Evolutionary conservation across 257 asterid species (phyloP).

Genomic region (Prunella vulgaris): DNA sequence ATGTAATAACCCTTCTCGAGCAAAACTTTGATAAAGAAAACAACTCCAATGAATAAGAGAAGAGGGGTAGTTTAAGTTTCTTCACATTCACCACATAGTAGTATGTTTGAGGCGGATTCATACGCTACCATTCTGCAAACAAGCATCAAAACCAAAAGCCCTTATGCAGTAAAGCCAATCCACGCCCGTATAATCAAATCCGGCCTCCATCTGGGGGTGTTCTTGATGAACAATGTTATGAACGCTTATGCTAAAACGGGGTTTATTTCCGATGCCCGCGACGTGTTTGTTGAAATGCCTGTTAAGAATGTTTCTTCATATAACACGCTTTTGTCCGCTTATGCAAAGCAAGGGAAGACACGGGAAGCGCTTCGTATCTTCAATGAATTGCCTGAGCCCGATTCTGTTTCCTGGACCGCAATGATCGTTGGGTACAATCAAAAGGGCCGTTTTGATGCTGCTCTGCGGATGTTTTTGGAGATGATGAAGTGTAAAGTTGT

Average conservation of each 20-base stretch:
- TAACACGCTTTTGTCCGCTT: slow-evolving; percentile 75
- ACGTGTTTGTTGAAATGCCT: slow-evolving; percentile 70
- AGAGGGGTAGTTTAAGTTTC: not conserved
- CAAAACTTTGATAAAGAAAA: slow-evolving; percentile 1
- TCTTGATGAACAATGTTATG: slow-evolving; percentile 59
- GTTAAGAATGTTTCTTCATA: slow-evolving; percentile 55
- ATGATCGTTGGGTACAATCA: slow-evolving; percentile 71
- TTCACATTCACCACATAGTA: not conserved
- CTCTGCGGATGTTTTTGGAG: slow-evolving; percentile 49
- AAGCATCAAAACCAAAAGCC: slow-evolving; percentile 45
- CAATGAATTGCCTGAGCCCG: slow-evolving; percentile 46
- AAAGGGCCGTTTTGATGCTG: slow-evolving; percentile 39
- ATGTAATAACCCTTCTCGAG: not conserved
- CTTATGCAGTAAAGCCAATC: slow-evolving; percentile 33
- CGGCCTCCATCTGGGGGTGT: slow-evolving; percentile 52
- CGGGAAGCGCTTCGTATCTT: slow-evolving; percentile 48
- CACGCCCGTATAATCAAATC: slow-evolving; percentile 56
- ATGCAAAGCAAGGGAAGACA: slow-evolving; percentile 53
- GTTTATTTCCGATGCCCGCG: slow-evolving; percentile 45
- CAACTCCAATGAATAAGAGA: not conserved
- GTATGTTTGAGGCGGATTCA: slow-evolving; percentile 28
- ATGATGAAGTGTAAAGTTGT: slow-evolving; percentile 42
- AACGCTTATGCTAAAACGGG: slow-evolving; percentile 64
- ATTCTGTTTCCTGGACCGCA: slow-evolving; percentile 84
- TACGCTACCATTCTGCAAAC: slow-evolving; percentile 58